Percentiles rank a stretch among this genome's conserved stretches.
Conservation (phyloP, 345 rosid genomes). For the Turnera subulata region DNA sequence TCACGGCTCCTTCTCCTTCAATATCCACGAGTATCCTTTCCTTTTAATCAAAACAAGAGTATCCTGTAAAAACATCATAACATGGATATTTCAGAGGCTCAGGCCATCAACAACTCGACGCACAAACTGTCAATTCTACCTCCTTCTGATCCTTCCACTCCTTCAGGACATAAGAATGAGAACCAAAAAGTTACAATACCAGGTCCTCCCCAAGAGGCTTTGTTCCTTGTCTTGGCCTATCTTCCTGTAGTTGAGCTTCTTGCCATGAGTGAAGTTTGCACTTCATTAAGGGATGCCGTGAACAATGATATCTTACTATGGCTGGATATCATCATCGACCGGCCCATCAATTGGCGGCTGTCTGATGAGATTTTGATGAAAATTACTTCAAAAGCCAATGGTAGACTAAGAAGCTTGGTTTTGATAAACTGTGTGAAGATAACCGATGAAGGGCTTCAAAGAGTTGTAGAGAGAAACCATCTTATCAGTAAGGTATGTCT, state of each 20-base stretch:
- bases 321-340: conserved; percentile 43
- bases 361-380: conserved; percentile 43
- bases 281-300: conserved; percentile 44
- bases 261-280: conserved; percentile 43
- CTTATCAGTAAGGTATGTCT: conserved; percentile 49
- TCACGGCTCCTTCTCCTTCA: not conserved
- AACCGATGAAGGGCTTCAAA: conserved; percentile 58
- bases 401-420: conserved; percentile 42
- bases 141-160: conserved; percentile 2
- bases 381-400: conserved; percentile 46
- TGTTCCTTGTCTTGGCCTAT: conserved; percentile 52
- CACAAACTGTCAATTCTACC: not conserved
- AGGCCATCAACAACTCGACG: conserved; percentile 3
- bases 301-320: conserved; percentile 46
- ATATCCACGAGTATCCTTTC: not conserved
- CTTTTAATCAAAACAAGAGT: too few relatives aligned
- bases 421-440: conserved; percentile 43
- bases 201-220: conserved; percentile 51
- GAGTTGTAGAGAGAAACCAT: conserved; percentile 49
- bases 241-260: conserved; percentile 63
- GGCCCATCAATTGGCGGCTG: conserved; percentile 41
- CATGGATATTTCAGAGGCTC: conserved; percentile 4
- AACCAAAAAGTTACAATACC: conserved; percentile 10
- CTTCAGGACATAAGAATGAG: not conserved
- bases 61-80: too few relatives aligned